phyloP scores from a whole-genome alignment of 2,329 filamentous ascomycete species.

The Venturia carpophila region DNA sequence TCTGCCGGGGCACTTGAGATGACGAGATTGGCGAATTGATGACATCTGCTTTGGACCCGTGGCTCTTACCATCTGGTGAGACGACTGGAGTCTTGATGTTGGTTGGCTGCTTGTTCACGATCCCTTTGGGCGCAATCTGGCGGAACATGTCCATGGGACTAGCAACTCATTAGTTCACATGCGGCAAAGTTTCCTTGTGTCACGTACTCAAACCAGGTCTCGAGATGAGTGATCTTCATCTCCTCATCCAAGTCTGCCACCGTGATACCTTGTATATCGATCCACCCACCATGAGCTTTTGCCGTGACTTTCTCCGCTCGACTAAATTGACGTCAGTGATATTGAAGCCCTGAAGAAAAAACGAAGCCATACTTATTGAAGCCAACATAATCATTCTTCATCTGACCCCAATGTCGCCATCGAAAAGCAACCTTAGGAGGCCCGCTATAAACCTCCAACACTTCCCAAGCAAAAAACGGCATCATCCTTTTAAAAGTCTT shows the following conservation, averaged over 20 bases:
- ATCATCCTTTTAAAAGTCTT: slow-evolving; percentile 68
- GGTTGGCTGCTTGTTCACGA: slow-evolving; percentile 21
- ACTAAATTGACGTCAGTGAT: slow-evolving; percentile 31
- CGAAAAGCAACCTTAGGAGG: slow-evolving; percentile 55
- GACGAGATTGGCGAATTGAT: background rate
- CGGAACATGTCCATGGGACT: slow-evolving; percentile 56
- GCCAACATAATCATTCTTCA: slow-evolving; percentile 59
- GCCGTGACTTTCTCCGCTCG: slow-evolving; percentile 55
- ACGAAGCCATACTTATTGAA: slow-evolving; percentile 48
- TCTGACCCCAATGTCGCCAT: slow-evolving; percentile 61
- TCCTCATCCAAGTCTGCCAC: slow-evolving; percentile 55
- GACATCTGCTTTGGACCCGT: background rate
- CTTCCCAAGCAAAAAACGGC: slow-evolving; percentile 65
- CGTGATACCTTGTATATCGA: slow-evolving; percentile 57
- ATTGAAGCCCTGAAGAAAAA: too few relatives aligned
- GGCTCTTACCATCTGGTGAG: background rate
- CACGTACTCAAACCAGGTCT: slow-evolving; percentile 53
- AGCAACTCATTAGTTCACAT: background rate
- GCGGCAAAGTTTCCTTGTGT: too few relatives aligned
- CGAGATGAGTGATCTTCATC: slow-evolving; percentile 49
- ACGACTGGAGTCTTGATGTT: background rate
- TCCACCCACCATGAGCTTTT: slow-evolving; percentile 52
- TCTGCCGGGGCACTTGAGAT: background rate
- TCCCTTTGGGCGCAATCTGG: slow-evolving; percentile 49
- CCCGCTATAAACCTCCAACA: slow-evolving; percentile 58